Evolutionary conservation across 2,329 filamentous ascomycete genomes (phyloP).

Genomic region (Hypoxylon sp.): DNA sequence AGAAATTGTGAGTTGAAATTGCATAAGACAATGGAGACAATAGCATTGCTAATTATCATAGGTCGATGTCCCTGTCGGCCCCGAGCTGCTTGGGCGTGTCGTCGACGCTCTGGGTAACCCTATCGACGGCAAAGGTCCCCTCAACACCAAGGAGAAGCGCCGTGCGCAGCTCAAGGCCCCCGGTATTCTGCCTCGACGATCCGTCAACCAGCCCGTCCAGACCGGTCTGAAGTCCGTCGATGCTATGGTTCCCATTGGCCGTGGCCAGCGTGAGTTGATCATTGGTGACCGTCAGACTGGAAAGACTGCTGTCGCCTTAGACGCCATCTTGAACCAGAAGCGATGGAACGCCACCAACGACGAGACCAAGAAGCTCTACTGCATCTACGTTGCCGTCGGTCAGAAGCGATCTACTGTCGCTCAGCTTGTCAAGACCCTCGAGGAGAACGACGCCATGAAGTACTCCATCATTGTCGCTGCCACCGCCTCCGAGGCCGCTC

Average conservation of each 20-base stretch:
- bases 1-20: slow-evolving; percentile 82
- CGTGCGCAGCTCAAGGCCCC: slow-evolving; percentile 99
- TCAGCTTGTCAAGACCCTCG: slow-evolving; percentile 99
- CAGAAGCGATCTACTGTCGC: slow-evolving; percentile 99
- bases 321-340: slow-evolving; percentile 99
- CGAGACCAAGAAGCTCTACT: slow-evolving; percentile 99
- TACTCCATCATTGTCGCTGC: slow-evolving; percentile 94
- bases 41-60: slow-evolving; percentile 53
- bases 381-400: slow-evolving; percentile 97
- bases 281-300: slow-evolving; percentile 99
- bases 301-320: slow-evolving; percentile 98
- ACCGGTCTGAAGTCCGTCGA: slow-evolving; percentile 99
- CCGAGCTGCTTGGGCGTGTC: slow-evolving; percentile 95
- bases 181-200: slow-evolving; percentile 95
- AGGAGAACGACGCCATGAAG: slow-evolving; percentile 99
- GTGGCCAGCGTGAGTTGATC: slow-evolving; percentile 99
- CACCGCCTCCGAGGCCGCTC: slow-evolving; percentile 96
- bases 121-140: slow-evolving; percentile 98
- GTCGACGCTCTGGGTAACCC: slow-evolving; percentile 98
- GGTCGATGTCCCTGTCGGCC: slow-evolving; percentile 96
- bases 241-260: slow-evolving; percentile 99
- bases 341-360: slow-evolving; percentile 90
- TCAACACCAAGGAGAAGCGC: slow-evolving; percentile 90
- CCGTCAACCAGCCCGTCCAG: slow-evolving; percentile 98
- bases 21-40: slow-evolving; percentile 6